A percentile compares a stretch with the other conserved stretches of the same genome.
Evolutionary conservation across 1,284 basidiomycete genomes (phyloP).

Genomic region (Xerocomus nothofagi): DNA sequence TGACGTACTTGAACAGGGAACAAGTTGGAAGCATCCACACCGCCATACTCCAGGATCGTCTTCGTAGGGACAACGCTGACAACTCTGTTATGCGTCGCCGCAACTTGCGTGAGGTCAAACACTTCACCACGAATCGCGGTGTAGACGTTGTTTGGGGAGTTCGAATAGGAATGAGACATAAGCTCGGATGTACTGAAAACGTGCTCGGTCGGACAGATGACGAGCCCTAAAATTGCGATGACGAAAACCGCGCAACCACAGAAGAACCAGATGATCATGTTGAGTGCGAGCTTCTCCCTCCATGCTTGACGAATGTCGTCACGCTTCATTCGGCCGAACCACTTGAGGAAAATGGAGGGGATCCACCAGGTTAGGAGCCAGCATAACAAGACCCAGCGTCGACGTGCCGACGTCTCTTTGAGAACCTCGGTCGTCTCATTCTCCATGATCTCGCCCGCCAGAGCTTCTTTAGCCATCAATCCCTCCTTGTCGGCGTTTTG

Average conservation of each 20-base stretch:
- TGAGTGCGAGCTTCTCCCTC: constrained; percentile 96
- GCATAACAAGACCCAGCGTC: constrained; percentile 86
- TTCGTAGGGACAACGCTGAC: constrained; percentile 78
- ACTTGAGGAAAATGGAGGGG: constrained; percentile 70
- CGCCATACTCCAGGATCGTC: constrained; percentile 82
- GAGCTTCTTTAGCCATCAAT: constrained; percentile 75
- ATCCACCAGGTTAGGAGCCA: constrained; percentile 94
- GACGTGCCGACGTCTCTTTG: constrained; percentile 76
- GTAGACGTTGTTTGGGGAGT: constrained; percentile 74
- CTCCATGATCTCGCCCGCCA: constrained; percentile 78
- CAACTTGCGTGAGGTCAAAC: constrained; percentile 71
- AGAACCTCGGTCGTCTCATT: constrained; percentile 87
- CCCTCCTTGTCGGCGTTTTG: constrained; percentile 73
- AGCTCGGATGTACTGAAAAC: constrained; percentile 85
- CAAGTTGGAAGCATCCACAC: constrained; percentile 70
- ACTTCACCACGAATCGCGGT: constrained; percentile 91
- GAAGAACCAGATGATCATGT: constrained; percentile 94
- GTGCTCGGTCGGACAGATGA: constrained; percentile 95
- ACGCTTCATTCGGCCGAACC: constrained; percentile 89
- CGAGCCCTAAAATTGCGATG: constrained; percentile 82
- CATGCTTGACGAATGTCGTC: constrained; percentile 94
- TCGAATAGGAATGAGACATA: constrained; percentile 62
- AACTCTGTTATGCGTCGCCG: constrained; percentile 62
- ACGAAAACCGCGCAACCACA: constrained; percentile 90
- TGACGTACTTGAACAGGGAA: constrained; percentile 88